A percentile compares a stretch with the other conserved stretches of the same genome.
phyloP scores from a whole-genome alignment of 1,284 basidiomycete genomes.

The Serendipita sp. region DNA sequence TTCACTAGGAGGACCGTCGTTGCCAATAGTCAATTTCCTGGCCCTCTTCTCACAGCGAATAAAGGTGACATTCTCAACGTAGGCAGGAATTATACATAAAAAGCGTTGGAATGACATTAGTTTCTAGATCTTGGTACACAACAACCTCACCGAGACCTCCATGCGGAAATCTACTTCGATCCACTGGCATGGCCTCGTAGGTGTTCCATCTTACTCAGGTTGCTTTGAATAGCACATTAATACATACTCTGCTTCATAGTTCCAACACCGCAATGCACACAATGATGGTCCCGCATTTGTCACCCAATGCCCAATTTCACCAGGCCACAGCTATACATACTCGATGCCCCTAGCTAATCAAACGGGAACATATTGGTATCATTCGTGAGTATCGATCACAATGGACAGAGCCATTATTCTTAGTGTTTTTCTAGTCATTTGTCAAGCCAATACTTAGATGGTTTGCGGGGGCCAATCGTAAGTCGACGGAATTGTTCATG shows the following conservation, averaged over 20 bases:
- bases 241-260: not conserved
- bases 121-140: not conserved
- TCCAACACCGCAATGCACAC: conserved; percentile 5
- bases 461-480: conserved; percentile 25
- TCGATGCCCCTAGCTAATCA: conserved; percentile 15
- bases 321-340: conserved; percentile 13
- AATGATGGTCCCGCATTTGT: conserved; percentile 11
- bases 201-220: not conserved
- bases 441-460: conserved; percentile 31
- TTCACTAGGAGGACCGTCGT: conserved; percentile 24
- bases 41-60: conserved; percentile 21
- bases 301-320: conserved; percentile 16
- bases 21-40: conserved; percentile 20
- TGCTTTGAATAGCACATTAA: not conserved
- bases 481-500: not conserved
- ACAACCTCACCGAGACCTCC: not conserved
- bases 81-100: conserved; percentile 20
- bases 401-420: conserved; percentile 12
- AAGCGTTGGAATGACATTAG: conserved; percentile 11
- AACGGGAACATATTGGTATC: conserved; percentile 24
- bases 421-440: conserved; percentile 18
- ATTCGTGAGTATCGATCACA: not conserved
- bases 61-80: conserved; percentile 23
- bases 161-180: not conserved
- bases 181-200: not conserved